Evolutionary conservation across 768 basidiomycete genomes (phyloP).

Genomic region (Tulasnella sp.): DNA sequence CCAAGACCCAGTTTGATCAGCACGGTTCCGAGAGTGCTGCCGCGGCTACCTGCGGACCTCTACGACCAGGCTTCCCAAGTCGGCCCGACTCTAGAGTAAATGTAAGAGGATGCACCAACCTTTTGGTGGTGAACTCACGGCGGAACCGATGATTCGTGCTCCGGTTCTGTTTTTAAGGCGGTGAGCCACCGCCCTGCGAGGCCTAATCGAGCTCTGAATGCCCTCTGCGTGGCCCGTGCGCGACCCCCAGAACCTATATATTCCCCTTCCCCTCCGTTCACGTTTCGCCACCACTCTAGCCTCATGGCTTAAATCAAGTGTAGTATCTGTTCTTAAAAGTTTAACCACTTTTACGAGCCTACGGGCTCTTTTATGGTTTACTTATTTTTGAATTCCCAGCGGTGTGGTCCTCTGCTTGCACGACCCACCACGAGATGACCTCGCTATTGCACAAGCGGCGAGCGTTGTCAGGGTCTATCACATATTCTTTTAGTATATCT

Average conservation of each 20-base stretch:
- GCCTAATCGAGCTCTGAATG: no score
- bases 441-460: conserved; percentile 34
- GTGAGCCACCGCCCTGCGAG: not conserved
- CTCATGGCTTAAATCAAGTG: conserved; percentile 96
- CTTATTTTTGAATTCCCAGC: conserved; percentile 36
- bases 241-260: not conserved
- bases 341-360: conserved; percentile 38
- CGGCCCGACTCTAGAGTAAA: not conserved
- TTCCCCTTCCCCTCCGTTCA: not conserved
- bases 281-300: conserved; percentile 71
- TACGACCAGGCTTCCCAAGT: no score
- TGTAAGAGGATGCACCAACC: not conserved
- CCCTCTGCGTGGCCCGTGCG: not conserved
- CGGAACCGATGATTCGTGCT: not conserved
- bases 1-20: no score
- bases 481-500: not conserved
- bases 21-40: not conserved
- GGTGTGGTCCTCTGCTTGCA: conserved; percentile 34
- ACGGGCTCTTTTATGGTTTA: conserved; percentile 36
- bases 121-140: not conserved
- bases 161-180: not conserved
- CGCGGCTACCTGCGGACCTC: no score
- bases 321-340: conserved; percentile 92
- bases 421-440: conserved; percentile 33
- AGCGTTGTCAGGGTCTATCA: conserved; percentile 33